These are phyloP conservation scores for Arabidopsis suecica DNA, from an alignment of 345 rosid species.

Conservation along the genomic window DNA sequence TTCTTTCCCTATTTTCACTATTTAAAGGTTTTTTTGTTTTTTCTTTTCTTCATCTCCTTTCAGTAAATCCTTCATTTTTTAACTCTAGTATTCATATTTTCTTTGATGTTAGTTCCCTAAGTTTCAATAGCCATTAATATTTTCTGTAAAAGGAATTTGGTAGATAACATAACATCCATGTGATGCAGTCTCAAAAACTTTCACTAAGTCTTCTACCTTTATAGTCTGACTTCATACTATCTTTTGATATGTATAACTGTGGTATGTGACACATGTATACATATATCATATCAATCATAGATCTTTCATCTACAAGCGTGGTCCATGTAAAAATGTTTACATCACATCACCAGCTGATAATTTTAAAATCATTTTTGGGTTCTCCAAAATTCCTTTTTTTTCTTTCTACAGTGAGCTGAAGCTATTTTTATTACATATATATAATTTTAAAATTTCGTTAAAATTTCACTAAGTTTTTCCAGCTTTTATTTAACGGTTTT, in stretches of 20 bases:
- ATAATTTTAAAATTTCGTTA: background rate
- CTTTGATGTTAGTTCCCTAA: slow-evolving; percentile 6
- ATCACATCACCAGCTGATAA: slow-evolving; percentile 41
- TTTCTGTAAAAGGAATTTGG: slow-evolving; percentile 36
- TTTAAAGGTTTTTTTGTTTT: background rate
- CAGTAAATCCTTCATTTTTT: background rate
- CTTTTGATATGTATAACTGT: slow-evolving; percentile 25
- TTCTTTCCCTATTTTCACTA: slow-evolving; percentile 30
- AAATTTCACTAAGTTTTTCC: background rate
- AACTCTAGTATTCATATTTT: slow-evolving; percentile 1
- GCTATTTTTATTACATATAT: background rate
- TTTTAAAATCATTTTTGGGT: slow-evolving; percentile 10
- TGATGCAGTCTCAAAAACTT: slow-evolving; percentile 38
- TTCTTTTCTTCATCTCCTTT: background rate
- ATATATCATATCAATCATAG: slow-evolving; percentile 45
- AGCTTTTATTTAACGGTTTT: slow-evolving; percentile 9
- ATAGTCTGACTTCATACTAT: slow-evolving; percentile 41
- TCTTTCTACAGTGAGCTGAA: slow-evolving; percentile 18
- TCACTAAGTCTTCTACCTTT: slow-evolving; percentile 34
- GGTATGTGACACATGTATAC: slow-evolving; percentile 35
- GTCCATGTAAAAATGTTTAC: slow-evolving; percentile 47
- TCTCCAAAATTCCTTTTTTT: slow-evolving; percentile 9
- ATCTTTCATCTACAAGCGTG: slow-evolving; percentile 43
- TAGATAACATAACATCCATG: slow-evolving; percentile 36
- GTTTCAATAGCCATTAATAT: slow-evolving; percentile 23